Percentiles rank a stretch among this genome's conserved stretches.
Evolutionary conservation across 257 asterid species (phyloP).

Genomic region (Solanum chaucha): DNA sequence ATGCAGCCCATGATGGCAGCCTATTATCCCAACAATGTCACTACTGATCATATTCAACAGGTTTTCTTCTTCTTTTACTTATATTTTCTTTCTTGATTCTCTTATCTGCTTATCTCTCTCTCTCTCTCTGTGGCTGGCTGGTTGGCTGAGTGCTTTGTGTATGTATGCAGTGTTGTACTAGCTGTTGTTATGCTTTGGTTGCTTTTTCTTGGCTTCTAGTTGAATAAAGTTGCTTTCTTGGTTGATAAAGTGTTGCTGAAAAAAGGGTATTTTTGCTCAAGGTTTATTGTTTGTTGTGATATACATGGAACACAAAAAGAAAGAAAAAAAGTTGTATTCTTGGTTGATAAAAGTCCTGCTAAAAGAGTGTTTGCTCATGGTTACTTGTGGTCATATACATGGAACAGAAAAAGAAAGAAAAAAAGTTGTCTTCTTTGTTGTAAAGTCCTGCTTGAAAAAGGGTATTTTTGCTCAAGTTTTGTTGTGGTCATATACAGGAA

Average conservation of each 20-base stretch:
- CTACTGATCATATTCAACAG: conserved; percentile 99
- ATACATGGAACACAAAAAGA: background rate
- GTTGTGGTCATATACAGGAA: background rate
- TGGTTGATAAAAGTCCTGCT: background rate
- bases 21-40: conserved; percentile 91
- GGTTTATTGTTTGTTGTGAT: background rate
- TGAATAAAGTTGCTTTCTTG: background rate
- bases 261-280: background rate
- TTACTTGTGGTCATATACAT: background rate
- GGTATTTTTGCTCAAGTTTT: background rate
- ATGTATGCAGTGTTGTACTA: background rate
- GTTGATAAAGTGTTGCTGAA: background rate
- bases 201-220: background rate
- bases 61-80: conserved; percentile 13
- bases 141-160: background rate
- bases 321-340: background rate
- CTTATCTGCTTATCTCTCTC: background rate
- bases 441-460: background rate
- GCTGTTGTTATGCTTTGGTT: background rate
- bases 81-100: background rate
- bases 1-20: conserved; percentile 99
- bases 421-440: background rate
- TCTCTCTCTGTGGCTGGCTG: background rate
- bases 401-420: too few relatives aligned
- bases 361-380: background rate